Evolutionary conservation across 768 basidiomycete genomes (phyloP).

Genomic region (Rhizopogon salebrosus): DNA sequence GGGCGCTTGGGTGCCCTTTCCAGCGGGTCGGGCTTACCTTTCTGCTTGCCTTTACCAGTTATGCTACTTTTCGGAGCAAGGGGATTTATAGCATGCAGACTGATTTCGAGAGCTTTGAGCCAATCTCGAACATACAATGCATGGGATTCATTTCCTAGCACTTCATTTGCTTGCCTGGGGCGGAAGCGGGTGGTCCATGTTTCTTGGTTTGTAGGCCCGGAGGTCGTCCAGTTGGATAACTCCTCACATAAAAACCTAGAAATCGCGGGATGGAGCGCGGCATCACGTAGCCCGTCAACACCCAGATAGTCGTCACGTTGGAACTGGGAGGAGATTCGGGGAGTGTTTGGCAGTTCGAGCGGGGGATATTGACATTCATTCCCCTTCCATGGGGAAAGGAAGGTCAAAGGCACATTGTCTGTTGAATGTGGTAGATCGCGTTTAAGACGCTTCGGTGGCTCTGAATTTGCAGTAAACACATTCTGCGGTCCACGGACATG

Average conservation of each 20-base stretch:
- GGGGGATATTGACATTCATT: background rate
- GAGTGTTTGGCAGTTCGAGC: background rate
- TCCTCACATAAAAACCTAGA: slow-evolving; percentile 28
- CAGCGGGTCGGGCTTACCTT: slow-evolving; percentile 13
- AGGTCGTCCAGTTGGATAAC: background rate
- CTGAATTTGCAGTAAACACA: slow-evolving; percentile 18
- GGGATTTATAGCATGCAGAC: slow-evolving; percentile 23
- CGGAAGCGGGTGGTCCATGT: slow-evolving; percentile 75
- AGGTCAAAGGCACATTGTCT: slow-evolving; percentile 9
- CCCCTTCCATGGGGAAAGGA: slow-evolving; percentile 11
- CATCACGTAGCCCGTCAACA: slow-evolving; percentile 12
- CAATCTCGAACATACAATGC: slow-evolving; percentile 74
- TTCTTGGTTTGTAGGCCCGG: slow-evolving; percentile 28
- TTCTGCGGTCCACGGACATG: slow-evolving; percentile 60
- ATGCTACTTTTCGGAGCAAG: background rate
- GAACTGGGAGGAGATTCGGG: background rate
- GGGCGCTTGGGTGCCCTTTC: slow-evolving; percentile 50
- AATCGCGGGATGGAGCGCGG: slow-evolving; percentile 46
- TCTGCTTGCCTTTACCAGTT: slow-evolving; percentile 11
- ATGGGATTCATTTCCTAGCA: slow-evolving; percentile 71
- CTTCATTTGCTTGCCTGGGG: slow-evolving; percentile 66
- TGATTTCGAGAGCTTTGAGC: slow-evolving; percentile 66
- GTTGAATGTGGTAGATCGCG: background rate
- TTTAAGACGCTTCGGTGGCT: slow-evolving; percentile 8
- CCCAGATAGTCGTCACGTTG: slow-evolving; percentile 1